Base-by-base conservation (phyloP, 139 green algal species). In the Volvox reticuliferus region DNA sequence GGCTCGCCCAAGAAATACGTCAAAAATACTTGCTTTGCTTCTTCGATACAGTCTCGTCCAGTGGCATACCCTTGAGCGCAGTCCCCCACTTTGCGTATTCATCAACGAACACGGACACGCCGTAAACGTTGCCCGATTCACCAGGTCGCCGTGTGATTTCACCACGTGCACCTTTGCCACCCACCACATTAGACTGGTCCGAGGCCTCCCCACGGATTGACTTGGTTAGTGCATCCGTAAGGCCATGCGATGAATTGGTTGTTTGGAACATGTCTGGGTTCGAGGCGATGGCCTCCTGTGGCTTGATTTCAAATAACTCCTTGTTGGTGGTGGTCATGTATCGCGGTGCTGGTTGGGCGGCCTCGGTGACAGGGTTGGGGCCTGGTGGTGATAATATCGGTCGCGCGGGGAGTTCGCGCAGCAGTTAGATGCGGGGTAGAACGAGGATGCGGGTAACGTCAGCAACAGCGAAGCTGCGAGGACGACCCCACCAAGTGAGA, bases 81-180 rank as follows among this genome's bases (percentile, higher is more conserved):
- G 44, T 77, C 1, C 91, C 91, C 91, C 91, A 93, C 50, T 84
- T 92, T 19, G 73, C 35, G 62, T 93, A 93, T 88, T 93, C 91
- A 83, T 93, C 91, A 36, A 75, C 87, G 33, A 90, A 93, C 26
- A 91, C 87, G 3, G 61, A 86, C 73, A 93, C 87, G 35, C 91
- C 91, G 81, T 93, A 93, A 30, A 78, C 65, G 87, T 82, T 92
- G 79, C 91, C 91, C 37, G 62, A 78, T 50, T 92, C 86, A 24
- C 87, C 77, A 32, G 91, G 91, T 18, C 90, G 88, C 36, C 91
- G 79, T 12, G 87, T 91, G 71, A 93, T 91, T 71, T 93, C 91
- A 33, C 83, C 90, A 32, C 83, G 90, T 12, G 36, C 30, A 50
- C 79, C 87, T 63, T 85, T 91, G 62, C 87, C 87, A 26, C 79